Conservation (phyloP, 768 basidiomycete genomes). For the Gloeophyllum trabeum region DNA sequence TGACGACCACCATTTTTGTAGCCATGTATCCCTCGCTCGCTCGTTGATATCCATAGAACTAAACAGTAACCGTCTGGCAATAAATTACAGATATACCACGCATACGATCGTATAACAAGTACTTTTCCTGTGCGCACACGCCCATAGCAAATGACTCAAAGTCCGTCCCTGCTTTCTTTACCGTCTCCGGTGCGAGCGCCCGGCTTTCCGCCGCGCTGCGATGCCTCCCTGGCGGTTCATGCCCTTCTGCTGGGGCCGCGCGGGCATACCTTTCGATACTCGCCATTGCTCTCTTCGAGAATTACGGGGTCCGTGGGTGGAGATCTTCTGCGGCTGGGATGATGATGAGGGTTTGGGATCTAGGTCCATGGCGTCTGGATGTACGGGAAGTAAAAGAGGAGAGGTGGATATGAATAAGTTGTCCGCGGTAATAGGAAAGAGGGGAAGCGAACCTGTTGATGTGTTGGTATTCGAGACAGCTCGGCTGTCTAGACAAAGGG, state of each 20-base stretch:
- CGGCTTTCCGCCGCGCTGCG: conserved; percentile 53
- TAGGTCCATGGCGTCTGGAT: conserved; percentile 40
- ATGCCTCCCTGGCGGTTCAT: conserved; percentile 61
- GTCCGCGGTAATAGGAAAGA: background rate
- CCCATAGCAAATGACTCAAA: no score
- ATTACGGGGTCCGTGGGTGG: conserved; percentile 72
- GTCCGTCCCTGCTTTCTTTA: no score
- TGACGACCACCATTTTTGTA: no score
- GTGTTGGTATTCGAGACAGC: background rate
- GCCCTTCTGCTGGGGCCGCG: conserved; percentile 35
- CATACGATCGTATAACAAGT: no score
- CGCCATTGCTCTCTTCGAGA: conserved; percentile 80
- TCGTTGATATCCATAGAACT: no score
- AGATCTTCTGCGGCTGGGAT: conserved; percentile 33
- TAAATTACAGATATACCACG: no score
- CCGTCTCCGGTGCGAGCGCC: conserved; percentile 60
- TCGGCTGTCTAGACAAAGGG: background rate
- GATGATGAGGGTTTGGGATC: conserved; percentile 23
- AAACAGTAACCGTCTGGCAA: no score
- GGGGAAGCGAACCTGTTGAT: conserved; percentile 1
- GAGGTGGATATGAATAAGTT: background rate
- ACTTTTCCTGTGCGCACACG: no score
- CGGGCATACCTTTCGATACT: conserved; percentile 60
- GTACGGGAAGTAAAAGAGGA: background rate
- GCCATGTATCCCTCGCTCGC: no score